phyloP scores from a whole-genome alignment of 2,329 filamentous ascomycete genomes.

The Aspergillus tanneri region DNA sequence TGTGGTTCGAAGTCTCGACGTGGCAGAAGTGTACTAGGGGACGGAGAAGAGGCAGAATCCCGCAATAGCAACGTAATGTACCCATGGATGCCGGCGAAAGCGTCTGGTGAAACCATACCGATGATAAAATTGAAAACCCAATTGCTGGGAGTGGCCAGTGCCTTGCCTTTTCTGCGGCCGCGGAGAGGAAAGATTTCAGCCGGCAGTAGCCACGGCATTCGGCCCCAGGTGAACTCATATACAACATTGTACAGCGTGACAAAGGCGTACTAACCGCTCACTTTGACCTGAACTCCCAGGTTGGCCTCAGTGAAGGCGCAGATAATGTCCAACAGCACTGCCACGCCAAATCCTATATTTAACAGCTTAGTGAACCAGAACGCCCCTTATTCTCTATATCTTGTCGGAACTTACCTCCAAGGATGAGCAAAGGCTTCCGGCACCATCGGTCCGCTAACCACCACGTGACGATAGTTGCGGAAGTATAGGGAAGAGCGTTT shows the following conservation, averaged over 20 bases:
- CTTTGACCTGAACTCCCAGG: constrained; percentile 27
- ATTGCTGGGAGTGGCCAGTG: constrained; percentile 45
- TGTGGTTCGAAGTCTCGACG: constrained; percentile 42
- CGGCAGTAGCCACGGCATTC: constrained; percentile 41
- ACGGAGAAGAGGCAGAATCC: constrained; percentile 43
- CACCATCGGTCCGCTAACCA: constrained; percentile 44
- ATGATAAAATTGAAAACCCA: constrained; percentile 54
- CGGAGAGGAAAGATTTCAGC: constrained; percentile 35
- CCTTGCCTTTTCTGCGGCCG: constrained; percentile 43
- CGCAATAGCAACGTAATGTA: constrained; percentile 47
- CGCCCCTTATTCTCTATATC: neutral
- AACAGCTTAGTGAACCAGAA: neutral
- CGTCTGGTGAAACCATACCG: constrained; percentile 44
- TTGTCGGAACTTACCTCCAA: constrained; percentile 20
- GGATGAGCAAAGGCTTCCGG: constrained; percentile 36
- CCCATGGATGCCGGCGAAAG: constrained; percentile 44
- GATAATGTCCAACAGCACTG: constrained; percentile 35
- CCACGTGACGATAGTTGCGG: constrained; percentile 42
- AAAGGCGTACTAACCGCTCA: constrained; percentile 42
- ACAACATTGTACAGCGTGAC: constrained; percentile 42
- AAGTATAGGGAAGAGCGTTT: constrained; percentile 42
- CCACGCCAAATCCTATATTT: constrained; percentile 32
- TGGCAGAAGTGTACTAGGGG: constrained; percentile 42
- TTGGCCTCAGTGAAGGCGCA: constrained; percentile 40
- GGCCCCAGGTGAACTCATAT: constrained; percentile 43